Evolutionary conservation across 1,139 yeast genomes (phyloP).

Genomic region (Pichia sp.): DNA sequence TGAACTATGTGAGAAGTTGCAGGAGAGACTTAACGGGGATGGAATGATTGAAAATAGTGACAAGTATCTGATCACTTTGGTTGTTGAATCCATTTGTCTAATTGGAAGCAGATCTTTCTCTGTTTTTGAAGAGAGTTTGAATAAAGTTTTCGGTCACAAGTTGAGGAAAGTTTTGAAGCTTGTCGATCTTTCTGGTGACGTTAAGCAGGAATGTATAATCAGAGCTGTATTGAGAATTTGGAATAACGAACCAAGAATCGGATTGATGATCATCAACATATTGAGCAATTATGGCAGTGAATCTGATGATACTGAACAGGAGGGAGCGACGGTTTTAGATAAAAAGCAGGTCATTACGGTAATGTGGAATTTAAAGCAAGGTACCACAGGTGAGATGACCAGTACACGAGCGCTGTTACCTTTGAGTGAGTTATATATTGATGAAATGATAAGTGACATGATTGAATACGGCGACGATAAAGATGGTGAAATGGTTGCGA

Average conservation of each 20-base stretch:
- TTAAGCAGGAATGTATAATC: slow-evolving; percentile 35
- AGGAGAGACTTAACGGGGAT: slow-evolving; percentile 23
- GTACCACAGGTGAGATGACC: too few relatives aligned
- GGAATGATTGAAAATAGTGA: slow-evolving; percentile 33
- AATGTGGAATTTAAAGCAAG: slow-evolving; percentile 28
- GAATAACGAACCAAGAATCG: slow-evolving; percentile 77
- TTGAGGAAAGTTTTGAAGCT: slow-evolving; percentile 33
- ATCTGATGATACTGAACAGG: too few relatives aligned
- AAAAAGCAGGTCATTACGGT: slow-evolving; percentile 35
- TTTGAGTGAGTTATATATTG: slow-evolving; percentile 20
- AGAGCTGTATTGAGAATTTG: slow-evolving; percentile 68
- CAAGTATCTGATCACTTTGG: slow-evolving; percentile 46
- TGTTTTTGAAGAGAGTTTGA: slow-evolving; percentile 46
- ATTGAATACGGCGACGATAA: slow-evolving; percentile 12
- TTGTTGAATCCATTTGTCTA: slow-evolving; percentile 67
- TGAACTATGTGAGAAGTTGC: slow-evolving; percentile 18
- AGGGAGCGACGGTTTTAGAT: not conserved
- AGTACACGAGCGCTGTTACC: slow-evolving; percentile 12
- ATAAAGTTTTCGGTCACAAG: slow-evolving; percentile 23
- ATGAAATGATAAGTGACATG: slow-evolving; percentile 21
- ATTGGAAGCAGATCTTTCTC: slow-evolving; percentile 88
- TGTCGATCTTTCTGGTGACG: slow-evolving; percentile 26
- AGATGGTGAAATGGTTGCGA: not conserved
- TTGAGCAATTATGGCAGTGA: slow-evolving; percentile 23
- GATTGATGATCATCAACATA: slow-evolving; percentile 60